These are phyloP conservation scores for Pythium dissimile DNA, from an alignment of 352 stramenopile species.

Conservation along the genomic window DNA sequence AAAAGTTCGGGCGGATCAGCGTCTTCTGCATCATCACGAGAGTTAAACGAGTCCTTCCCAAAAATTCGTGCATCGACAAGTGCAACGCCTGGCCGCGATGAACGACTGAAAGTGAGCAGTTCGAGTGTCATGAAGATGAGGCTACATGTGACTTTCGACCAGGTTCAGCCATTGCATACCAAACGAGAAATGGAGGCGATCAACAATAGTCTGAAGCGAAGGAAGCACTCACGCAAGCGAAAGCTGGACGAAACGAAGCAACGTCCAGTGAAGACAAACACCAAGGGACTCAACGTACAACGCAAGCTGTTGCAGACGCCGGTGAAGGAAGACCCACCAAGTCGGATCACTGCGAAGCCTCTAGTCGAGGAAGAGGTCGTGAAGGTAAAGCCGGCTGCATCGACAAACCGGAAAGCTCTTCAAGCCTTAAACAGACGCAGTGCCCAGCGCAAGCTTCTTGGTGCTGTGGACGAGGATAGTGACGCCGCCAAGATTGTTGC, in stretches of 20 bases:
- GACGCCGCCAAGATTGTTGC: background rate
- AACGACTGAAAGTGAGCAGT: conserved; percentile 56
- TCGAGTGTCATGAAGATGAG: conserved; percentile 77
- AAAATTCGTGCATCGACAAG: conserved; percentile 80
- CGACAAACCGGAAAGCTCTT: conserved; percentile 1
- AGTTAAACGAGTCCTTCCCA: conserved; percentile 57
- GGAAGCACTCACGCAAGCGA: conserved; percentile 50
- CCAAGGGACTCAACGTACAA: conserved; percentile 40
- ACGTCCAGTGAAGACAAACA: conserved; percentile 11
- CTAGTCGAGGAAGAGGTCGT: too few species aligned
- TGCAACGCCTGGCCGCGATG: conserved; percentile 55
- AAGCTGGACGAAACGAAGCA: conserved; percentile 45
- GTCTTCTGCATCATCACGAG: background rate
- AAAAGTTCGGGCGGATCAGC: background rate
- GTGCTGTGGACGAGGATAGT: background rate
- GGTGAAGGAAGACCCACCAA: conserved; percentile 32
- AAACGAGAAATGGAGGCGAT: conserved; percentile 76
- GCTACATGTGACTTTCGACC: conserved; percentile 58
- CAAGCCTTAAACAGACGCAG: conserved; percentile 1
- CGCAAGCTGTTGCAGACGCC: conserved; percentile 73
- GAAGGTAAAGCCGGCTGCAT: conserved; percentile 2
- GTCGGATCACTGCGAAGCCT: too few species aligned
- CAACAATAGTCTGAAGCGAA: conserved; percentile 78
- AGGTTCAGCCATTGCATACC: conserved; percentile 36
- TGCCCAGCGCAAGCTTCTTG: conserved; percentile 9